These are phyloP conservation scores for Oryza meyeriana DNA, from an alignment of 176 grass and related monocot genomes.

Conservation along the genomic window DNA sequence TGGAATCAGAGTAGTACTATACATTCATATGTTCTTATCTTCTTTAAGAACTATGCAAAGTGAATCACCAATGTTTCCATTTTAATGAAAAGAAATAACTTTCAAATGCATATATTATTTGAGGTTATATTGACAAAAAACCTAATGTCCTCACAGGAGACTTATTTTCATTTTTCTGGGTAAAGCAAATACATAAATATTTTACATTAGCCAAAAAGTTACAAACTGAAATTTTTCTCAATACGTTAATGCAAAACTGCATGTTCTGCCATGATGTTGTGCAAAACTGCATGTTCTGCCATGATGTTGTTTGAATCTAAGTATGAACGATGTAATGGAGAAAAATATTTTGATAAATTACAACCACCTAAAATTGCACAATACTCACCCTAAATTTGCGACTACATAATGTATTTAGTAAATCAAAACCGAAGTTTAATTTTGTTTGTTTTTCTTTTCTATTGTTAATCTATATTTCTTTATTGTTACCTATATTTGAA, in stretches of 20 bases:
- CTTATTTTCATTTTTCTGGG: background rate
- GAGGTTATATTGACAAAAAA: background rate
- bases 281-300: background rate
- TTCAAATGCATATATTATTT: background rate
- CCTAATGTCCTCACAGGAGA: background rate
- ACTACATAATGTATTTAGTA: background rate
- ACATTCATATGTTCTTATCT: background rate
- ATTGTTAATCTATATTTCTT: background rate
- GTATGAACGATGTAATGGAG: background rate
- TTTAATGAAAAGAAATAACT: background rate
- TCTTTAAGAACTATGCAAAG: background rate
- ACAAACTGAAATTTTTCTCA: background rate
- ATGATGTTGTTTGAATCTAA: background rate
- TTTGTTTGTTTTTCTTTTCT: background rate
- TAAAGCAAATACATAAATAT: background rate
- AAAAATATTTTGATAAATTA: background rate
- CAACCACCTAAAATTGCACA: background rate
- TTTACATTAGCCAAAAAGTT: background rate
- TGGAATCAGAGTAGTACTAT: background rate
- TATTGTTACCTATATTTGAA: background rate
- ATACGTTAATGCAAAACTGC: background rate
- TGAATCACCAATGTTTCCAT: background rate
- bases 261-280: background rate
- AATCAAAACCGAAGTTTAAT: background rate
- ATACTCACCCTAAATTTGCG: background rate